Evolutionary conservation across 2,329 filamentous ascomycete species (phyloP).

Genomic region (Alternaria angustiovoidea): DNA sequence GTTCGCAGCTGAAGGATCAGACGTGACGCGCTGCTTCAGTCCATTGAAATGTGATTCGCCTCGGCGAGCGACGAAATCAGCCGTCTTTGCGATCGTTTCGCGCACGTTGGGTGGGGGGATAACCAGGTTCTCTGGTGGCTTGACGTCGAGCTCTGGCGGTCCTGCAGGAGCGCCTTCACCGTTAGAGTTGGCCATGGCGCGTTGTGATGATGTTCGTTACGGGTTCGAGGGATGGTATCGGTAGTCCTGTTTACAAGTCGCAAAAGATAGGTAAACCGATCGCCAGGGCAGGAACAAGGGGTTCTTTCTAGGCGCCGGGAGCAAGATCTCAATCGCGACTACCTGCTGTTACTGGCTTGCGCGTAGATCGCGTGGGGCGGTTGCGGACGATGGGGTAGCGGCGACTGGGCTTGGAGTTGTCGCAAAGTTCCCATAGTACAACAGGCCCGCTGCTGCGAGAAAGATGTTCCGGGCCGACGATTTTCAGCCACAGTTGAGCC

Average conservation of each 20-base stretch:
- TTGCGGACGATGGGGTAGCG: conserved; percentile 3
- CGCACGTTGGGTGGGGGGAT: conserved; percentile 87
- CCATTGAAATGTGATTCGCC: conserved; percentile 77
- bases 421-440: conserved; percentile 17
- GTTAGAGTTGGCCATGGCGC: conserved; percentile 43
- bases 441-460: conserved; percentile 10
- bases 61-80: conserved; percentile 82
- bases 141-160: conserved; percentile 51
- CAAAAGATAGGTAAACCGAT: conserved; percentile 1
- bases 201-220: conserved; percentile 11
- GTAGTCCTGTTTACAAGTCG: conserved; percentile 15
- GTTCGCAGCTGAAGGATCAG: conserved; percentile 63
- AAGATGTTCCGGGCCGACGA: conserved; percentile 12
- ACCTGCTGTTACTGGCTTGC: conserved; percentile 4
- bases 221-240: conserved; percentile 16
- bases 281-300: neutral
- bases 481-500: conserved; percentile 15
- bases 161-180: conserved; percentile 26
- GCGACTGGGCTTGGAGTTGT: conserved; percentile 12
- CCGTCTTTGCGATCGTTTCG: conserved; percentile 88
- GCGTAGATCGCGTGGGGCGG: conserved; percentile 12
- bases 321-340: conserved; percentile 14
- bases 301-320: neutral
- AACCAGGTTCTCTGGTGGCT: conserved; percentile 82
- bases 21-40: conserved; percentile 83